Conservation (phyloP, 192 early-diverging fungal genomes). For the Gigaspora rosea region DNA sequence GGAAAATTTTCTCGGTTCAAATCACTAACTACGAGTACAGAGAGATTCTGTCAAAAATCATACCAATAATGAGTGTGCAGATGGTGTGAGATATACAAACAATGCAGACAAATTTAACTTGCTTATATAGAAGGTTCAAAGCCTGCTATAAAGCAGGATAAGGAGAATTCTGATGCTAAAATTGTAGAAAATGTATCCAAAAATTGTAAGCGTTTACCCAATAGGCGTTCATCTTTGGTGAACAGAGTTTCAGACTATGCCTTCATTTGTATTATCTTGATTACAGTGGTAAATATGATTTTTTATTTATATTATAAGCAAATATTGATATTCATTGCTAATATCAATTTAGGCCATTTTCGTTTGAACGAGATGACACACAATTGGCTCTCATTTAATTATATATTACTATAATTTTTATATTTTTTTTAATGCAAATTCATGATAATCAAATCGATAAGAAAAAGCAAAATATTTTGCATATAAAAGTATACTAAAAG, state of each 20-base stretch:
- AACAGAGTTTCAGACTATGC: slow-evolving; percentile 19
- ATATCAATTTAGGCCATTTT: slow-evolving; percentile 27
- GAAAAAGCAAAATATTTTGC: no score
- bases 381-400: no score
- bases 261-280: slow-evolving; percentile 35
- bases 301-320: slow-evolving; percentile 22
- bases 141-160: slow-evolving; percentile 11
- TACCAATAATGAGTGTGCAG: slow-evolving; percentile 5
- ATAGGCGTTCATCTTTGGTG: slow-evolving; percentile 16
- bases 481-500: no score
- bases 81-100: slow-evolving; percentile 10
- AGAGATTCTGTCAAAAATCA: slow-evolving; percentile 23
- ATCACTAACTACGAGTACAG: slow-evolving; percentile 28
- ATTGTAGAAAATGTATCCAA: neutral
- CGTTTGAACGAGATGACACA: no score
- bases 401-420: no score
- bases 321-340: slow-evolving; percentile 14
- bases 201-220: slow-evolving; percentile 10
- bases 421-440: no score
- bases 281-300: slow-evolving; percentile 31
- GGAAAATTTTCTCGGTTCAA: no score
- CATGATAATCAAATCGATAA: no score
- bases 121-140: slow-evolving; percentile 31
- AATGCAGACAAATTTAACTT: slow-evolving; percentile 29
- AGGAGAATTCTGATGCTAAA: slow-evolving; percentile 9